phyloP scores from a whole-genome alignment of 164 flowering plant species.

The Piper betle region DNA sequence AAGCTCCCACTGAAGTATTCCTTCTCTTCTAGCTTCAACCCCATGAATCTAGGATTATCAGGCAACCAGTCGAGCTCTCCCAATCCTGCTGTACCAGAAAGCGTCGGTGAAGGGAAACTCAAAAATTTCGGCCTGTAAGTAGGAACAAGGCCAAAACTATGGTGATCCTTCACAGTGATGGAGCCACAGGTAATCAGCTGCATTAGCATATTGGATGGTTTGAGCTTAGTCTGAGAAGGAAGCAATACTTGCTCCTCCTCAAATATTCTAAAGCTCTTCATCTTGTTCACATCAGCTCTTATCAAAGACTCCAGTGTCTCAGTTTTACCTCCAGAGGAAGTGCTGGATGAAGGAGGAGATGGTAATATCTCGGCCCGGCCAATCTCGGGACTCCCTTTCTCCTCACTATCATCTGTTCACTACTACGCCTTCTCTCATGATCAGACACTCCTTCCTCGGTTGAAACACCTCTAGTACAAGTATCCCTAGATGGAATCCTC shows the following conservation, averaged over 20 bases:
- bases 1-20: conserved; percentile 94
- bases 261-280: conserved; percentile 55
- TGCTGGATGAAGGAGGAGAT: conserved; percentile 49
- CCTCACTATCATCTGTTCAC: conserved; percentile 10
- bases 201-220: conserved; percentile 72
- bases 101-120: conserved; percentile 59
- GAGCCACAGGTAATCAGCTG: conserved; percentile 95
- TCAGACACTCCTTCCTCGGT: conserved; percentile 43
- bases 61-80: conserved; percentile 66
- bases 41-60: conserved; percentile 57
- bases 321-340: conserved; percentile 66
- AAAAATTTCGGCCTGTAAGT: conserved; percentile 58
- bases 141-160: conserved; percentile 70
- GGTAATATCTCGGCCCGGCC: conserved; percentile 42
- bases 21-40: conserved; percentile 66
- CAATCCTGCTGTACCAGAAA: conserved; percentile 53
- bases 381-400: conserved; percentile 29
- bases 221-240: conserved; percentile 40
- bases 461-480: conserved; percentile 78
- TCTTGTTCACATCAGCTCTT: conserved; percentile 65
- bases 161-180: conserved; percentile 68
- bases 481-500: conserved; percentile 26
- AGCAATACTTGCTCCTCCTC: conserved; percentile 52
- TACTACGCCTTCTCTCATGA: conserved; percentile 15
- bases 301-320: conserved; percentile 88